Percentiles rank a stretch among this genome's conserved stretches.
phyloP scores from a whole-genome alignment of 208 protist species.

The Trypanosoma vivax region DNA sequence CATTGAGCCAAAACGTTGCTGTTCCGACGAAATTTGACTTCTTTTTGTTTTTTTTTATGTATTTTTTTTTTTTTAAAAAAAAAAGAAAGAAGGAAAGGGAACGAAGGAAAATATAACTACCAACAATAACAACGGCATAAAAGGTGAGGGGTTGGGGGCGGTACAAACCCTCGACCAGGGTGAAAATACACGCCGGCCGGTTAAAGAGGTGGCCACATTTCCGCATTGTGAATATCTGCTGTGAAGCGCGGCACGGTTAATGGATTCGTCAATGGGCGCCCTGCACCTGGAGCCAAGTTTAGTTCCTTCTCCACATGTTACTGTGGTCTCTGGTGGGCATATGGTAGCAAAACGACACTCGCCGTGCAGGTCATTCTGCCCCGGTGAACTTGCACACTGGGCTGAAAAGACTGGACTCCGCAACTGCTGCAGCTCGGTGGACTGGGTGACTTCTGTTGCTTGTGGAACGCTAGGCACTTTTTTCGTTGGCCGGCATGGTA shows the following conservation, averaged over 20 bases:
- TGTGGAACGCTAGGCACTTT: neutral
- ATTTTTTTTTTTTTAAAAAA: slow-evolving; percentile 1
- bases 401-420: neutral
- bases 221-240: too few relatives aligned
- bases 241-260: too few relatives aligned
- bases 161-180: too few relatives aligned
- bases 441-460: neutral
- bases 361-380: too few relatives aligned
- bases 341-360: too few relatives aligned
- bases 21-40: neutral
- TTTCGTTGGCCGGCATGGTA: neutral
- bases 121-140: neutral
- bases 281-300: too few relatives aligned
- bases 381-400: neutral
- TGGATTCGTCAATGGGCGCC: too few relatives aligned
- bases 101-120: neutral
- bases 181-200: too few relatives aligned
- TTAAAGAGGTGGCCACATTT: too few relatives aligned
- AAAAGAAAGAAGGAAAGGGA: neutral
- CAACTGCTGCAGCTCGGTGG: neutral
- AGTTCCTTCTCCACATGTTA: too few relatives aligned
- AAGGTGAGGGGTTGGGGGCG: neutral
- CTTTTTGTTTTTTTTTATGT: neutral
- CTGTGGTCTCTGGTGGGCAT: too few relatives aligned
- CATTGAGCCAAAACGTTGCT: neutral